Evolutionary conservation across 2,329 filamentous ascomycete genomes (phyloP), one percentile per base, ranked within the genome.

Genomic region (Fusarium heterosporum): DNA sequence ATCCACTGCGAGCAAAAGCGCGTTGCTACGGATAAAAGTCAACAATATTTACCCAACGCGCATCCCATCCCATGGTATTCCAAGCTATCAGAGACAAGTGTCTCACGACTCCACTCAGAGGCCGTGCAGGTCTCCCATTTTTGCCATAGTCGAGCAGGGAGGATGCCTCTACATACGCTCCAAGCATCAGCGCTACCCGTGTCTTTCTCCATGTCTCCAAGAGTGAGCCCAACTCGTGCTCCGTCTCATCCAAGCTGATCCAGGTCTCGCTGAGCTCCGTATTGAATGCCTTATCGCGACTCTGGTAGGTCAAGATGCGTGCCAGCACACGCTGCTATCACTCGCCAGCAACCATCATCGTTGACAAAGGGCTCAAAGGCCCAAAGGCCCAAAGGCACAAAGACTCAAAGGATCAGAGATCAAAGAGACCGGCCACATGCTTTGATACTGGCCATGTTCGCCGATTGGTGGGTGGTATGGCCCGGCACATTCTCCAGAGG

Each of bases 101-200:
- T 73, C 69, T 73, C 65, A 73, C 48, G 50, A 55, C 65, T 69
- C 62, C 71, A 63, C 71, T 36, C 48, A 49, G 41, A 55, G 54
- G 51, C 57, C 41, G 61, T 45, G 54, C 60, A 68, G 36, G 43
- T 58, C 52, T 59, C 53, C 52, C 50, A 40, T 56, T 25, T 61
- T 52, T 42, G 47, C 29, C 48, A 64, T 42, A 41, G 46, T 25
- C 29, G 68, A 65, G 68, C 60, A 72, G 55, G 70, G 70, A 72
- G 60, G 55, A 66, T 47, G 47, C 53, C 39, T 68, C 22, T 46
- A 61, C 25, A 38, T 46, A 61, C 25, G 36, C 65, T 48, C 22
- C n/a, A 56, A 54, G 36, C 28, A 29, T 55, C 46, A 55, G 58
- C 41, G 48, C 34, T 43, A 49, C 47, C 57, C 45, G 51, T 59